phyloP scores from a whole-genome alignment of 345 rosid genomes.

The Linum trigynum region DNA sequence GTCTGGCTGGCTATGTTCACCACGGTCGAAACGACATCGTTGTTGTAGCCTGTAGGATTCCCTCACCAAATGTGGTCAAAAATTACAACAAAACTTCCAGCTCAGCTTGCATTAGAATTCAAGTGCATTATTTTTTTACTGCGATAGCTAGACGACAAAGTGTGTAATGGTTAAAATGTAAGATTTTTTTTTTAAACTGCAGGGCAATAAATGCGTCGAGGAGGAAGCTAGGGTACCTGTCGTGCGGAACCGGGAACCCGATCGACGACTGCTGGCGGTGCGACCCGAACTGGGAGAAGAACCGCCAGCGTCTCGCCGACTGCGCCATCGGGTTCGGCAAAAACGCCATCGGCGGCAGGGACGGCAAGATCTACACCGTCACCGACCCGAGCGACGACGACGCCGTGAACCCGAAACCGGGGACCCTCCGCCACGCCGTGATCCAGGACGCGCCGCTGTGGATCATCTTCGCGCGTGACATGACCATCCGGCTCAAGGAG shows the following conservation, averaged over 20 bases:
- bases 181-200: background rate
- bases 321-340: constrained; percentile 3
- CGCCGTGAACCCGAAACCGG: constrained; percentile 1
- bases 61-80: too few relatives aligned
- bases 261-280: constrained; percentile 7
- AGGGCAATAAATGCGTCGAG: constrained; percentile 4
- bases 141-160: too few relatives aligned
- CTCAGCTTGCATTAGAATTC: too few relatives aligned
- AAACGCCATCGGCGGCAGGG: background rate
- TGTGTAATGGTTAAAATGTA: too few relatives aligned
- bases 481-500: constrained; percentile 1
- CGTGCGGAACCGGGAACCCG: constrained; percentile 4
- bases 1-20: too few relatives aligned
- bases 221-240: constrained; percentile 1
- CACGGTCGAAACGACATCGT: too few relatives aligned
- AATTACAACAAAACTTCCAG: too few relatives aligned
- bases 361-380: background rate
- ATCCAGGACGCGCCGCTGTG: constrained; percentile 7
- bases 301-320: constrained; percentile 1
- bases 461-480: constrained; percentile 1
- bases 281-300: constrained; percentile 5
- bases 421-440: constrained; percentile 4
- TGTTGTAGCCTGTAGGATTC: too few relatives aligned
- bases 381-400: constrained; percentile 6
- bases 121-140: too few relatives aligned